Evolutionary conservation across 306 rosid genomes (phyloP).

Genomic region (Biancaea sappan): DNA sequence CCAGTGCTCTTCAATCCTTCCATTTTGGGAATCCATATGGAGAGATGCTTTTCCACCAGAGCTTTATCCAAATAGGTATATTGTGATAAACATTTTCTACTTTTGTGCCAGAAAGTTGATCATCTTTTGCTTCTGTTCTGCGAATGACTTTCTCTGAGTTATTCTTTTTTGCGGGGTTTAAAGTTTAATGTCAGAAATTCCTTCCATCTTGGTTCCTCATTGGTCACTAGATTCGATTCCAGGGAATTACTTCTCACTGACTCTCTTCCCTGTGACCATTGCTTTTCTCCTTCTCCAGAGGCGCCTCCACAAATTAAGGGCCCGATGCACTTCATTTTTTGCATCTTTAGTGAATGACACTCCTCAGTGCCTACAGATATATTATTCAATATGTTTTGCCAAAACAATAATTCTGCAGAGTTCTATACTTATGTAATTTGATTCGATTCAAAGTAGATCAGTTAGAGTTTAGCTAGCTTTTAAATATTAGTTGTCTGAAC

Average conservation of each 20-base stretch:
- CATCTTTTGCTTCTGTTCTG: conserved; percentile 35
- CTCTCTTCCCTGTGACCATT: neutral
- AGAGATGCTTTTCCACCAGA: conserved; percentile 6
- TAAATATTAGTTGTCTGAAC: too few species aligned
- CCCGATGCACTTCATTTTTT: neutral
- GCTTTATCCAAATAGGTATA: conserved; percentile 22
- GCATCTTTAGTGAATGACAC: too few species aligned
- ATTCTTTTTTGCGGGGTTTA: conserved; percentile 23
- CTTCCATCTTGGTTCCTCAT: neutral
- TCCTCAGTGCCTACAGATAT: too few species aligned
- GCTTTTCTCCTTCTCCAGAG: neutral
- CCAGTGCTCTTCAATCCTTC: neutral
- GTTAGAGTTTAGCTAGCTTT: too few species aligned
- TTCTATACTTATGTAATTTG: too few species aligned
- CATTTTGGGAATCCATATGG: conserved; percentile 9
- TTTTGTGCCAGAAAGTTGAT: conserved; percentile 36
- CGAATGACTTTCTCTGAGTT: conserved; percentile 31
- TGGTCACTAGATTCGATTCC: conserved; percentile 36
- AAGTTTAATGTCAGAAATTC: conserved; percentile 30
- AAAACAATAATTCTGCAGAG: too few species aligned
- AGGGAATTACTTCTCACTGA: conserved; percentile 25
- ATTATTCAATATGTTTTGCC: too few species aligned
- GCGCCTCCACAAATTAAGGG: neutral
- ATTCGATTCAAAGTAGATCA: too few species aligned
- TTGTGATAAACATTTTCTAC: conserved; percentile 28